Percentiles rank a stretch among this genome's conserved stretches.
Conservation (phyloP, 2,329 filamentous ascomycete species). For the Diaporthe citrichinensis region DNA sequence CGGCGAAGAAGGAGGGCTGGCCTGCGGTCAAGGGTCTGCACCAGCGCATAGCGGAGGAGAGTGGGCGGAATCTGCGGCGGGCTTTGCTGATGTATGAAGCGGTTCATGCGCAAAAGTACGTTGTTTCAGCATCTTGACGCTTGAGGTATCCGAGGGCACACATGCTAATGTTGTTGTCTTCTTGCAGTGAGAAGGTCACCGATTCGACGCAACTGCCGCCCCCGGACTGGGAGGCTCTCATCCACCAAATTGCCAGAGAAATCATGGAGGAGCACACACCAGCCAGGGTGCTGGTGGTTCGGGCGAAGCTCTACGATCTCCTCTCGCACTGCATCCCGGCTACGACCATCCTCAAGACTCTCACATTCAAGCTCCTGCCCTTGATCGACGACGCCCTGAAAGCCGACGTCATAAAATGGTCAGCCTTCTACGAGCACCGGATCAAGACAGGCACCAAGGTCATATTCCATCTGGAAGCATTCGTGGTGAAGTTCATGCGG, state of each 20-base stretch:
- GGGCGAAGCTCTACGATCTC: slow-evolving; percentile 96
- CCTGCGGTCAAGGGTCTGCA: slow-evolving; percentile 82
- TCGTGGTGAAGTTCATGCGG: slow-evolving; percentile 99
- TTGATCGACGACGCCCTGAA: slow-evolving; percentile 92
- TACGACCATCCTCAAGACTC: slow-evolving; percentile 92
- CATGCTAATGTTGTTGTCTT: slow-evolving; percentile 34
- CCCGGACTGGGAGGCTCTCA: slow-evolving; percentile 96
- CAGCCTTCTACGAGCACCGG: slow-evolving; percentile 96
- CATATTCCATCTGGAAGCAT: slow-evolving; percentile 98
- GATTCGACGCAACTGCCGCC: slow-evolving; percentile 92
- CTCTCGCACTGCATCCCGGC: slow-evolving; percentile 97
- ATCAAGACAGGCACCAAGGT: slow-evolving; percentile 94
- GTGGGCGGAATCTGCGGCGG: slow-evolving; percentile 89
- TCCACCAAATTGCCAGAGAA: slow-evolving; percentile 89
- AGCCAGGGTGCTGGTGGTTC: slow-evolving; percentile 86
- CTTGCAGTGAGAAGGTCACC: slow-evolving; percentile 84
- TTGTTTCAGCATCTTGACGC: slow-evolving; percentile 10
- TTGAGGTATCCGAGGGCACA: neutral
- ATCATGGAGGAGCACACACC: slow-evolving; percentile 96
- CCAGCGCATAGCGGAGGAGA: slow-evolving; percentile 88
- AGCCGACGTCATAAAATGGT: slow-evolving; percentile 94
- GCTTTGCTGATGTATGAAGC: slow-evolving; percentile 98
- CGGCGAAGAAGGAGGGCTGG: slow-evolving; percentile 87
- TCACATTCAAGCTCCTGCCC: slow-evolving; percentile 92
- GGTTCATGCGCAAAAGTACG: slow-evolving; percentile 96